phyloP scores from a whole-genome alignment of 176 grass and related monocot genomes.

The Saccharum spontaneum region DNA sequence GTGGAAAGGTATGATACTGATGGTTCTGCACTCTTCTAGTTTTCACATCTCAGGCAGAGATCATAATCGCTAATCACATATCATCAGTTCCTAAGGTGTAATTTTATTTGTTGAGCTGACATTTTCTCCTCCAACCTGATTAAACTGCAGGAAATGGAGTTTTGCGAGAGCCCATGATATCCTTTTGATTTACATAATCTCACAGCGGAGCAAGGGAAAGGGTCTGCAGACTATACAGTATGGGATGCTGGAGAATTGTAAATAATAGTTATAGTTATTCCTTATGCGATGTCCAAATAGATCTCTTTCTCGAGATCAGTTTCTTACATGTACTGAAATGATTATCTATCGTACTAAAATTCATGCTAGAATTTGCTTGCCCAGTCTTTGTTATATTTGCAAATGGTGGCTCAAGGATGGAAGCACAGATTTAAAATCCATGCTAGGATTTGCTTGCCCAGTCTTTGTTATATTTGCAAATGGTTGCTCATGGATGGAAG shows the following conservation, averaged over 20 bases:
- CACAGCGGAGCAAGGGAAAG: slow-evolving; percentile 10
- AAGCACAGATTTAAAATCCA: background rate
- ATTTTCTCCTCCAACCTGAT: slow-evolving; percentile 12
- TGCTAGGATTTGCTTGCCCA: slow-evolving; percentile 13
- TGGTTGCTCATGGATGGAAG: background rate
- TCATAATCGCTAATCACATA: background rate
- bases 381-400: background rate
- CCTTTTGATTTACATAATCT: background rate
- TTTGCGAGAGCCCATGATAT: slow-evolving; percentile 76
- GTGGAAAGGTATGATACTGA: slow-evolving; percentile 57
- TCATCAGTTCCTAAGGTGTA: background rate
- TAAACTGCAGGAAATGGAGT: slow-evolving; percentile 75
- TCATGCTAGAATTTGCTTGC: slow-evolving; percentile 15
- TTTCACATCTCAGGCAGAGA: slow-evolving; percentile 6
- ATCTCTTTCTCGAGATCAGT: slow-evolving; percentile 28
- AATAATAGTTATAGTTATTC: slow-evolving; percentile 47
- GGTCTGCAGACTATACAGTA: slow-evolving; percentile 7
- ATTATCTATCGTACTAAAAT: background rate
- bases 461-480: slow-evolving; percentile 7
- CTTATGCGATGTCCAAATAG: background rate
- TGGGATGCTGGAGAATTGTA: slow-evolving; percentile 46
- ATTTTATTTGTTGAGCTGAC: background rate
- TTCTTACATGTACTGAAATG: slow-evolving; percentile 37
- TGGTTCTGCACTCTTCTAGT: background rate
- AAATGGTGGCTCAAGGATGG: background rate